Conservation (phyloP, 441 rosid genomes). For the Eutrema salsugineum region DNA sequence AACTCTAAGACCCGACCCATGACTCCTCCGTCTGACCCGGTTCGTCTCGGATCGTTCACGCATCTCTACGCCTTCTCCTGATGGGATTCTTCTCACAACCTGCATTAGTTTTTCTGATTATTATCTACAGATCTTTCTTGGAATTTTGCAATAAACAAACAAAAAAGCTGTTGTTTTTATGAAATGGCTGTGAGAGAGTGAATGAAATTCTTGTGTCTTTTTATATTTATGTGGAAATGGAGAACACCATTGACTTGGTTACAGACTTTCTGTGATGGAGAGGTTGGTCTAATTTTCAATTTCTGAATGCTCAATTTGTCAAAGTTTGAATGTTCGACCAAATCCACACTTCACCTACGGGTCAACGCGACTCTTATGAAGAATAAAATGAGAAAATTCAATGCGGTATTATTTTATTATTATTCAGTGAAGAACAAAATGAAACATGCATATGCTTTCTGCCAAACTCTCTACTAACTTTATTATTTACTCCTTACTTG, state of each 20-base stretch:
- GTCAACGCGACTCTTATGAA: constrained; percentile 18
- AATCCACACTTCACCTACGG: constrained; percentile 6
- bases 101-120: constrained; percentile 11
- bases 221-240: constrained; percentile 3
- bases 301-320: constrained; percentile 12
- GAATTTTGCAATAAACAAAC: not conserved
- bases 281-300: constrained; percentile 29
- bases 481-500: not conserved
- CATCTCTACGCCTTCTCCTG: constrained; percentile 32
- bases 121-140: not conserved
- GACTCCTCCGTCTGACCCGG: constrained; percentile 13
- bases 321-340: constrained; percentile 22
- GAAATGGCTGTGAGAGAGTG: not conserved
- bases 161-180: not conserved
- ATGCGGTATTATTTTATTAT: no score
- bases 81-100: constrained; percentile 22
- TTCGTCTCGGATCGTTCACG: constrained; percentile 4
- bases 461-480: not conserved
- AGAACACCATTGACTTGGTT: constrained; percentile 11
- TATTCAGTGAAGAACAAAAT: not conserved
- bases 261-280: constrained; percentile 7
- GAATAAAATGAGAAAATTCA: constrained; percentile 1
- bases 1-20: constrained; percentile 19
- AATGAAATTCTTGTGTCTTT: constrained; percentile 11
- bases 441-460: constrained; percentile 3